Conservation (phyloP, 495 filamentous ascomycete species). For the Podospora comata region DNA sequence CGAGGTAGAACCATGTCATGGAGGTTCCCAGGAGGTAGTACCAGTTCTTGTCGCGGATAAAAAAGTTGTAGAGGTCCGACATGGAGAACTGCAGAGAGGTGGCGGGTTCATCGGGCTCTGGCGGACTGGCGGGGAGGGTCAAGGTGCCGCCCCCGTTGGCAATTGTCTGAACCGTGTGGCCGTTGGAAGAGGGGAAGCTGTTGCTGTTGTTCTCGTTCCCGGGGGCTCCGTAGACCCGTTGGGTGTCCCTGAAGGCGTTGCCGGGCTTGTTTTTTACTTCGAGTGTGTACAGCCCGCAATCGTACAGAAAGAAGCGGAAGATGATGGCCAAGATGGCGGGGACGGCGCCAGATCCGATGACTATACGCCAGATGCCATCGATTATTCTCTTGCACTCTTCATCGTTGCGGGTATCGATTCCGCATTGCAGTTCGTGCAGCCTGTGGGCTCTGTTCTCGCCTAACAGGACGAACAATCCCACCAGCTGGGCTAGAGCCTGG, state of each 20-base stretch:
- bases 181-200: constrained; percentile 58
- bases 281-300: constrained; percentile 73
- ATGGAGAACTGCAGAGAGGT: constrained; percentile 28
- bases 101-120: constrained; percentile 20
- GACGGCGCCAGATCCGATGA: constrained; percentile 71
- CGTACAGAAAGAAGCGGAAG: constrained; percentile 72
- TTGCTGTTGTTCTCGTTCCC: constrained; percentile 61
- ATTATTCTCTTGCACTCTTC: constrained; percentile 64
- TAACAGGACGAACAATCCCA: constrained; percentile 62
- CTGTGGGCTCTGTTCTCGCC: constrained; percentile 63
- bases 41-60: constrained; percentile 38
- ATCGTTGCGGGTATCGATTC: constrained; percentile 46
- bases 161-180: background rate
- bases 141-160: background rate
- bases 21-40: constrained; percentile 38
- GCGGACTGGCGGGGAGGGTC: constrained; percentile 12
- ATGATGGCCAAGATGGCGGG: constrained; percentile 69
- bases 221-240: constrained; percentile 50
- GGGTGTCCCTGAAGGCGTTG: constrained; percentile 60
- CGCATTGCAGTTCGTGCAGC: constrained; percentile 46
- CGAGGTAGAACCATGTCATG: constrained; percentile 39
- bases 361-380: constrained; percentile 74
- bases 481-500: constrained; percentile 63
- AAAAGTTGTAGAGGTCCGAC: constrained; percentile 31
- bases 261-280: constrained; percentile 64